phyloP scores from a whole-genome alignment of 2,329 filamentous ascomycete genomes.

The Penicillium sp. region DNA sequence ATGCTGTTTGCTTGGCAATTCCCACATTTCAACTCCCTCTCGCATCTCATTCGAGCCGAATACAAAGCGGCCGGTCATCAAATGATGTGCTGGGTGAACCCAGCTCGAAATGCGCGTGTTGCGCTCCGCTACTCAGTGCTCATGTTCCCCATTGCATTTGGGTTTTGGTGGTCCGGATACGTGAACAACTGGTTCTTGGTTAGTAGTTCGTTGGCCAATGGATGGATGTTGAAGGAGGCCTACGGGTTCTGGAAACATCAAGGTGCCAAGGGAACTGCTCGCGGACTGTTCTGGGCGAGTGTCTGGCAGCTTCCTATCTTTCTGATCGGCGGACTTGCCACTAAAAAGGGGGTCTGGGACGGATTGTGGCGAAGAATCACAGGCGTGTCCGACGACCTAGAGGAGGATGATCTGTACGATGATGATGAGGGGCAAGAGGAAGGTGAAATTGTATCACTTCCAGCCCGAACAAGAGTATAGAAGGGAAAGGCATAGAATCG shows the following conservation, averaged over 20 bases:
- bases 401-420: conserved; percentile 46
- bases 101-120: conserved; percentile 77
- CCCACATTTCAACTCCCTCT: conserved; percentile 93
- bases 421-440: conserved; percentile 39
- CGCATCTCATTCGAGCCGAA: conserved; percentile 82
- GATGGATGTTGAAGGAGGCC: conserved; percentile 78
- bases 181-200: conserved; percentile 82
- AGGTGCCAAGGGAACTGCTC: conserved; percentile 74
- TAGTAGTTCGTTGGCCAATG: conserved; percentile 77
- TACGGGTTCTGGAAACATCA: conserved; percentile 74
- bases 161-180: conserved; percentile 71
- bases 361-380: conserved; percentile 69
- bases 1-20: conserved; percentile 96
- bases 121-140: conserved; percentile 79
- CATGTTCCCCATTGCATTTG: conserved; percentile 82
- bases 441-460: neutral
- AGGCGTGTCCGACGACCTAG: conserved; percentile 54
- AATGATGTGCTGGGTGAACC: conserved; percentile 83
- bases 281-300: conserved; percentile 91
- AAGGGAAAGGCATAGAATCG: neutral
- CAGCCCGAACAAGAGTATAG: conserved; percentile 1
- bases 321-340: conserved; percentile 81
- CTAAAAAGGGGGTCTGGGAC: conserved; percentile 91
- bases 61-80: conserved; percentile 68
- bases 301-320: conserved; percentile 93